Conservation (phyloP, 495 filamentous ascomycete genomes). For the Usnea hakonensis region DNA sequence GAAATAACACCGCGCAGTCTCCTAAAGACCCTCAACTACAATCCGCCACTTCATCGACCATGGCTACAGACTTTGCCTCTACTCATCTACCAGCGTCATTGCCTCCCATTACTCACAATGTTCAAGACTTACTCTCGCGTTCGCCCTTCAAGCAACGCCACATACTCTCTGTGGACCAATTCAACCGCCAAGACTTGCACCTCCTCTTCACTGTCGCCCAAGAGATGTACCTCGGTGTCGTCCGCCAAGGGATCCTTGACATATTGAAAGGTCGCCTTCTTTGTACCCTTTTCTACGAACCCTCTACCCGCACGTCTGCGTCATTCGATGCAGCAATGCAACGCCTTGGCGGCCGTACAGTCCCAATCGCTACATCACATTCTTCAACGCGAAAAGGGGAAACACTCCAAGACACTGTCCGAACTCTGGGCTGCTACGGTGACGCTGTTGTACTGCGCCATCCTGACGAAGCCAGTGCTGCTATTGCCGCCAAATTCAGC, state of each 20-base stretch:
- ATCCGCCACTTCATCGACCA: slow-evolving; percentile 20
- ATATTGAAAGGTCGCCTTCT: slow-evolving; percentile 79
- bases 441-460: slow-evolving; percentile 94
- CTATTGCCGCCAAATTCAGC: slow-evolving; percentile 74
- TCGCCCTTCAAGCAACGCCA: slow-evolving; percentile 82
- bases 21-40: slow-evolving; percentile 14
- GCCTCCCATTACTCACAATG: slow-evolving; percentile 45
- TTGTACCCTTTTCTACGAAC: slow-evolving; percentile 93
- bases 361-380: slow-evolving; percentile 67
- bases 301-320: slow-evolving; percentile 88
- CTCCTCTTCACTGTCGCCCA: slow-evolving; percentile 91
- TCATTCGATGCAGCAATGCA: slow-evolving; percentile 99
- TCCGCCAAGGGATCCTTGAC: slow-evolving; percentile 81
- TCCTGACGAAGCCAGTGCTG: slow-evolving; percentile 68
- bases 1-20: slow-evolving; percentile 23
- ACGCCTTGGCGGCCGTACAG: slow-evolving; percentile 76
- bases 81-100: slow-evolving; percentile 41
- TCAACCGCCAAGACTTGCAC: slow-evolving; percentile 78
- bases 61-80: slow-evolving; percentile 46
- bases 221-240: slow-evolving; percentile 89
- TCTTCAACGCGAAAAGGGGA: slow-evolving; percentile 92
- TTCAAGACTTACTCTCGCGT: slow-evolving; percentile 63
- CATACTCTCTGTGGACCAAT: slow-evolving; percentile 83
- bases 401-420: slow-evolving; percentile 82
- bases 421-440: slow-evolving; percentile 86